Conservation (phyloP, 2,329 filamentous ascomycete species). For the Mycosphaerella sp. region DNA sequence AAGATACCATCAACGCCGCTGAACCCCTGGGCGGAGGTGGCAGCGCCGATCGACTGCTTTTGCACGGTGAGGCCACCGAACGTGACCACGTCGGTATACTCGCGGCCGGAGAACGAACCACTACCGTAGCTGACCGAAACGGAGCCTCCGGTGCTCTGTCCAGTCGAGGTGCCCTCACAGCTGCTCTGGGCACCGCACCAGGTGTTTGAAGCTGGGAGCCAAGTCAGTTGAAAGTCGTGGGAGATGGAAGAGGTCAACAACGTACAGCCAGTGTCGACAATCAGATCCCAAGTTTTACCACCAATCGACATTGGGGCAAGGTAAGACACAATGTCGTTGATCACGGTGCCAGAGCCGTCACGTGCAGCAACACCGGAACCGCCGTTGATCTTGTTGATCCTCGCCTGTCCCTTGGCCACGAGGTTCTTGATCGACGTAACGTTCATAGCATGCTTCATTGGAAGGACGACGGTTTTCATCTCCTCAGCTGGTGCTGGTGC, state of each 20-base stretch:
- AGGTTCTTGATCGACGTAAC: conserved; percentile 15
- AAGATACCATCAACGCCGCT: conserved; percentile 19
- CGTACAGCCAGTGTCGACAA: conserved; percentile 22
- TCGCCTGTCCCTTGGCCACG: conserved; percentile 13
- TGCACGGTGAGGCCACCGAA: conserved; percentile 19
- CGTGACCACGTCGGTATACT: conserved; percentile 18
- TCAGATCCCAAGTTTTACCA: conserved; percentile 16
- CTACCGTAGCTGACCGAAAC: conserved; percentile 20
- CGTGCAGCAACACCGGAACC: background rate
- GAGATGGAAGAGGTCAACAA: background rate
- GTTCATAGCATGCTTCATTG: conserved; percentile 12
- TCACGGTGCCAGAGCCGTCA: conserved; percentile 17
- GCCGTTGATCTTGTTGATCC: conserved; percentile 15
- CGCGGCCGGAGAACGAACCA: conserved; percentile 19
- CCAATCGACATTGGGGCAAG: conserved; percentile 19
- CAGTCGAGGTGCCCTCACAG: conserved; percentile 19
- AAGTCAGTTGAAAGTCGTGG: background rate
- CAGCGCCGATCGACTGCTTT: conserved; percentile 18
- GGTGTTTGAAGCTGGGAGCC: conserved; percentile 19
- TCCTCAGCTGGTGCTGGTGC: conserved; percentile 13
- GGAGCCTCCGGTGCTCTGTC: conserved; percentile 15
- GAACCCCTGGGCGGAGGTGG: conserved; percentile 14
- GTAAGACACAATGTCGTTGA: conserved; percentile 20
- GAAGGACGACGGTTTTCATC: conserved; percentile 4
- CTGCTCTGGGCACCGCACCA: conserved; percentile 20